A percentile compares a stretch with the other conserved stretches of the same genome.
phyloP scores from a whole-genome alignment of 1,284 basidiomycete species.

The Testicularia cyperi region DNA sequence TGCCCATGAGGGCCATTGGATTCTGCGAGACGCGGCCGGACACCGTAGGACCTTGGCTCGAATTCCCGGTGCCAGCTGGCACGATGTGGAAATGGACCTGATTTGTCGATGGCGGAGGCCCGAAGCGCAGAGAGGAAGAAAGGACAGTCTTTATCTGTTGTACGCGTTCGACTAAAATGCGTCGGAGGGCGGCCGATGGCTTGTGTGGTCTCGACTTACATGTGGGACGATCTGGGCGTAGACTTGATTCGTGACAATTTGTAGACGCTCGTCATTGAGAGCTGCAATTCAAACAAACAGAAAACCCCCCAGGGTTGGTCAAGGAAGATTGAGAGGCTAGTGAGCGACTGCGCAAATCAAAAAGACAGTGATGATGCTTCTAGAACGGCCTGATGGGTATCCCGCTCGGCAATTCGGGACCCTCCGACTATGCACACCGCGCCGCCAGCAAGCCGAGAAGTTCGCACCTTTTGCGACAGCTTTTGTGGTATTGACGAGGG shows the following conservation, averaged over 20 bases:
- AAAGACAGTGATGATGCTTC: neutral
- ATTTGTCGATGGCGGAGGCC: too few species aligned
- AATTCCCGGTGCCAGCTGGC: conserved; percentile 71
- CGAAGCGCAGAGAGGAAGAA: neutral
- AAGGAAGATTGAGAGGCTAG: too few species aligned
- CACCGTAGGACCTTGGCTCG: conserved; percentile 43
- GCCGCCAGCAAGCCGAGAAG: too few species aligned
- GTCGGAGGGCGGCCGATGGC: too few species aligned
- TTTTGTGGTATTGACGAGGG: conserved; percentile 26
- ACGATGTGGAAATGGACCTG: conserved; percentile 79
- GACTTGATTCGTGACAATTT: conserved; percentile 65
- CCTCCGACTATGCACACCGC: too few species aligned
- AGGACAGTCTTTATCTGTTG: neutral
- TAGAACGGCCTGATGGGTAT: too few species aligned
- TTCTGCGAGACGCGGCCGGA: conserved; percentile 4
- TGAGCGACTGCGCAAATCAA: too few species aligned
- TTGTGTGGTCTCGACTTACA: too few species aligned
- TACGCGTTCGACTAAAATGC: too few species aligned
- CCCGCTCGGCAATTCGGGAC: too few species aligned
- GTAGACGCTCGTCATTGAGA: conserved; percentile 42
- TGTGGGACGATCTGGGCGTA: conserved; percentile 79
- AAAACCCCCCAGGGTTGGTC: too few species aligned
- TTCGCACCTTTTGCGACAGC: conserved; percentile 34
- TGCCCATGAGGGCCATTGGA: conserved; percentile 14
- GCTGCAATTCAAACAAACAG: too few species aligned